Evolutionary conservation across 495 filamentous ascomycete species (phyloP).

Genomic region (Penicillium arizonense): DNA sequence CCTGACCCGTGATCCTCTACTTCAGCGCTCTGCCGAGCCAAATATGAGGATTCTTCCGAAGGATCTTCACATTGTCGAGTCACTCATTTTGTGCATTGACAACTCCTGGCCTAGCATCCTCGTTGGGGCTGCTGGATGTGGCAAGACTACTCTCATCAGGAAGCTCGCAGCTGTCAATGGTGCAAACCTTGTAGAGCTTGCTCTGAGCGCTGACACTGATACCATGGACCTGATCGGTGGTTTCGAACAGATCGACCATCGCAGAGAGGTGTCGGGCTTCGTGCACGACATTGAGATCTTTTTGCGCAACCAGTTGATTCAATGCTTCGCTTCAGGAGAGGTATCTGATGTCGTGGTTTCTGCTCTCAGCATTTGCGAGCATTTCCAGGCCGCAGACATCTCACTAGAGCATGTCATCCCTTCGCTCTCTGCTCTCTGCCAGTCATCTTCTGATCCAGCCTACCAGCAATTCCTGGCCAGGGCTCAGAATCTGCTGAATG

Average conservation of each 20-base stretch:
- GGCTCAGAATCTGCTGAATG: constrained; percentile 39
- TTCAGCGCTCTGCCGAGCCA: constrained; percentile 55
- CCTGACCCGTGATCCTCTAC: constrained; percentile 55
- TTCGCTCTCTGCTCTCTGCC: constrained; percentile 30
- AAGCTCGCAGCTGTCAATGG: constrained; percentile 78
- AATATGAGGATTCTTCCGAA: constrained; percentile 55
- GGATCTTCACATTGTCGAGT: constrained; percentile 70
- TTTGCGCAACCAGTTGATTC: constrained; percentile 53
- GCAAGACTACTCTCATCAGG: constrained; percentile 76
- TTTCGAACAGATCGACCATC: constrained; percentile 88
- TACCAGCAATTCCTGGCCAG: constrained; percentile 34
- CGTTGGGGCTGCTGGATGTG: constrained; percentile 79
- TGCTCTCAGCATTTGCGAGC: constrained; percentile 35
- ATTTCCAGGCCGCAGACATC: constrained; percentile 28
- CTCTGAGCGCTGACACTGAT: constrained; percentile 90
- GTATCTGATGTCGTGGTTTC: constrained; percentile 27
- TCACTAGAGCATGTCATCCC: constrained; percentile 36
- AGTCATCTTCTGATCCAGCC: constrained; percentile 24
- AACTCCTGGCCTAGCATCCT: constrained; percentile 87
- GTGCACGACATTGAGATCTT: constrained; percentile 52
- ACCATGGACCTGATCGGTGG: constrained; percentile 96
- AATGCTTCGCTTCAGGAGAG: constrained; percentile 42
- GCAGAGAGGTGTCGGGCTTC: constrained; percentile 59
- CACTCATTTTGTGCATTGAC: constrained; percentile 81
- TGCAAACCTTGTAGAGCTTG: constrained; percentile 69